These are phyloP conservation scores for Fusarium sp. DNA, from an alignment of 2,329 filamentous ascomycete species.

Conservation along the genomic window DNA sequence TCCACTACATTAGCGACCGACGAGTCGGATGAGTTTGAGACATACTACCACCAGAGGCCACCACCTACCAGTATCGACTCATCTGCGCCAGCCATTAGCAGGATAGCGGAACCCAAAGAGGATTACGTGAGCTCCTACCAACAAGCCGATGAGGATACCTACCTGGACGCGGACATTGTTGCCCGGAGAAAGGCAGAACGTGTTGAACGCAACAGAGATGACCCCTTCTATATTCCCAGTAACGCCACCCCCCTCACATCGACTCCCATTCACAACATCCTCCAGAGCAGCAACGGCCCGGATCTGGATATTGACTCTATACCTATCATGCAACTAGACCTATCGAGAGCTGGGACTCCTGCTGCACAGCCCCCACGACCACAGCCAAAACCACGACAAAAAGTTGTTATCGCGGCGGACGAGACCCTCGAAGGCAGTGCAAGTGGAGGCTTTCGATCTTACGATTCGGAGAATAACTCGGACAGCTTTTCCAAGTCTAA, in stretches of 20 bases:
- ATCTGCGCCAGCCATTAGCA: constrained; percentile 64
- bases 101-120: constrained; percentile 64
- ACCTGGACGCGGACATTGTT: constrained; percentile 78
- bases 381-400: constrained; percentile 63
- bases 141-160: constrained; percentile 71
- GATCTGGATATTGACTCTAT: constrained; percentile 94
- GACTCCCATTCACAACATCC: constrained; percentile 83
- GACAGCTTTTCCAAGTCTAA: constrained; percentile 63
- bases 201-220: constrained; percentile 85
- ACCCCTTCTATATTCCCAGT: constrained; percentile 89
- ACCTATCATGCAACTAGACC: constrained; percentile 91
- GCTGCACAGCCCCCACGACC: constrained; percentile 51
- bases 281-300: constrained; percentile 77
- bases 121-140: constrained; percentile 68
- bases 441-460: constrained; percentile 60
- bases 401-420: constrained; percentile 77
- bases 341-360: constrained; percentile 65
- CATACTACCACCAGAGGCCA: constrained; percentile 71
- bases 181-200: constrained; percentile 82
- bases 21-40: constrained; percentile 75
- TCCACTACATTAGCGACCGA: constrained; percentile 61
- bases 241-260: constrained; percentile 70
- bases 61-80: constrained; percentile 65
- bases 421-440: constrained; percentile 73
- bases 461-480: constrained; percentile 67